Evolutionary conservation across 257 asterid genomes (phyloP).

Genomic region (Nicotiana tabacum): DNA sequence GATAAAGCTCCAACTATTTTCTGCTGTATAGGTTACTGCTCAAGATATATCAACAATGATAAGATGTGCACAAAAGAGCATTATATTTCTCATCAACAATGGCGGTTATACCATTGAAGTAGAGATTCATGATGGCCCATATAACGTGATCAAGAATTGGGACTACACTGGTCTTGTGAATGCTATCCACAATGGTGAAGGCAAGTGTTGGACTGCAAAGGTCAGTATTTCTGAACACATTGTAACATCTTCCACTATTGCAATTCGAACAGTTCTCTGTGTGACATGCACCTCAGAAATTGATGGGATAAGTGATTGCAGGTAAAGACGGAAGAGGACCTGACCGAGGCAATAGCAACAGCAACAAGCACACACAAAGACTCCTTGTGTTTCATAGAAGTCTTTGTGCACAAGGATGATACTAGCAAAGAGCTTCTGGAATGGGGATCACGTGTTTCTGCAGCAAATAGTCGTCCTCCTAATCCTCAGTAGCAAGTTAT

Average conservation of each 20-base stretch:
- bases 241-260: neutral
- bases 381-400: conserved; percentile 30
- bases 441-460: conserved; percentile 34
- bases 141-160: conserved; percentile 33
- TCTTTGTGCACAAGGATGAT: conserved; percentile 14
- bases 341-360: conserved; percentile 22
- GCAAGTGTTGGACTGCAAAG: conserved; percentile 38
- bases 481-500: conserved; percentile 20
- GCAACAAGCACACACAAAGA: conserved; percentile 24
- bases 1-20: neutral
- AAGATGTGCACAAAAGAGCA: conserved; percentile 25
- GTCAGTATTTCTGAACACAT: conserved; percentile 14
- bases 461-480: conserved; percentile 28
- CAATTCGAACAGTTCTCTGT: neutral
- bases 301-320: neutral
- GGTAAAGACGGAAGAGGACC: conserved; percentile 31
- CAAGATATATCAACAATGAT: conserved; percentile 33
- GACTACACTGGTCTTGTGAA: conserved; percentile 26
- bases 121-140: conserved; percentile 34
- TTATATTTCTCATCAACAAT: conserved; percentile 29
- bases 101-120: conserved; percentile 35
- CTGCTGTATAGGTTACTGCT: conserved; percentile 22
- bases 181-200: conserved; percentile 35
- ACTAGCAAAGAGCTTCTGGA: conserved; percentile 13
- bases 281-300: neutral